These are phyloP conservation scores for Aspergillus quadrilineatus DNA, from an alignment of 2,329 filamentous ascomycete genomes.

Conservation along the genomic window DNA sequence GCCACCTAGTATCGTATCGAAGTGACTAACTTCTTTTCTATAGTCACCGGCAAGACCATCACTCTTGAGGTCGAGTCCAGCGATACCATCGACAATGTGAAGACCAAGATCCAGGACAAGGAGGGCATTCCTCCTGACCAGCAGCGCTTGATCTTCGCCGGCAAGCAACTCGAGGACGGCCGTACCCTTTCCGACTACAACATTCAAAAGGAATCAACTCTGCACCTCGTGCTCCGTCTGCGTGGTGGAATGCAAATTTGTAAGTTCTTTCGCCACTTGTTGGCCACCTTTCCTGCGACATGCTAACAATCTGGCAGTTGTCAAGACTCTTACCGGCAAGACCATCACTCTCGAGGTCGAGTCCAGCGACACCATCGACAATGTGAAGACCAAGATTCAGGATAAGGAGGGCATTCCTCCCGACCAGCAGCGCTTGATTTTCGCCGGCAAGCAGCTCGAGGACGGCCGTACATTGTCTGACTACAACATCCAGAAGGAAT, in stretches of 20 bases:
- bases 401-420: slow-evolving; percentile 97
- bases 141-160: slow-evolving; percentile 59
- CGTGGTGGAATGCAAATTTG: slow-evolving; percentile 65
- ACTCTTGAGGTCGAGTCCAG: slow-evolving; percentile 51
- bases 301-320: slow-evolving; percentile 40
- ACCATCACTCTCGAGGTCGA: slow-evolving; percentile 67
- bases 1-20: slow-evolving; percentile 28
- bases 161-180: slow-evolving; percentile 59
- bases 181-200: slow-evolving; percentile 57
- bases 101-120: slow-evolving; percentile 61
- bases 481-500: slow-evolving; percentile 96
- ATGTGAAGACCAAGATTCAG: slow-evolving; percentile 95
- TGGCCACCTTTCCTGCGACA: slow-evolving; percentile 2
- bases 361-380: slow-evolving; percentile 85
- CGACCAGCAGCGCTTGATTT: slow-evolving; percentile 94
- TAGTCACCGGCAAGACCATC: slow-evolving; percentile 62
- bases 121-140: slow-evolving; percentile 60
- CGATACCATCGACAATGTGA: slow-evolving; percentile 55
- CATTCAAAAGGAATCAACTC: slow-evolving; percentile 63
- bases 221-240: slow-evolving; percentile 73
- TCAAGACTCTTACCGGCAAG: slow-evolving; percentile 62
- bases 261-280: slow-evolving; percentile 39
- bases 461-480: slow-evolving; percentile 87
- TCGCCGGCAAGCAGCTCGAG: slow-evolving; percentile 94
- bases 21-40: slow-evolving; percentile 23